Percentiles rank a stretch among this genome's conserved stretches.
phyloP scores from a whole-genome alignment of 1,284 basidiomycete genomes.

The Malassezia sp. region DNA sequence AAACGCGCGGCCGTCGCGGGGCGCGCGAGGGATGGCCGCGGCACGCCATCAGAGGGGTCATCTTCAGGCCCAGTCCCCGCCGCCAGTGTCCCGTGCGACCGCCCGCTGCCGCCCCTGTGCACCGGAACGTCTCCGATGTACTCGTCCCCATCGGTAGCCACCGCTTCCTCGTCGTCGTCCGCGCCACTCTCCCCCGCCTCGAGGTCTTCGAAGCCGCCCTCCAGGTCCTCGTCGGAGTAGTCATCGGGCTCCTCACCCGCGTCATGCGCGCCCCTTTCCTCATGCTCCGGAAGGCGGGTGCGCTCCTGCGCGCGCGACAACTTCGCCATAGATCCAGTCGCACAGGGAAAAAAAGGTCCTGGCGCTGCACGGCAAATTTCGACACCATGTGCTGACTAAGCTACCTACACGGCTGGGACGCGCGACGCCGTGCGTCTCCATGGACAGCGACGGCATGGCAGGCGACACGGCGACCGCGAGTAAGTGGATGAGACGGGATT shows the following conservation, averaged over 20 bases:
- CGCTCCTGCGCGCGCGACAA: not conserved
- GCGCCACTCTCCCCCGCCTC: slow-evolving; percentile 18
- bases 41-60: slow-evolving; percentile 32
- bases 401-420: not conserved
- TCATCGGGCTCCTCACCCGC: slow-evolving; percentile 14
- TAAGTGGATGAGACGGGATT: not conserved
- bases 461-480: slow-evolving; percentile 6
- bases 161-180: slow-evolving; percentile 8
- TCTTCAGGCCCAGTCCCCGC: slow-evolving; percentile 33
- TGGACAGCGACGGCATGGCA: slow-evolving; percentile 7
- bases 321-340: slow-evolving; percentile 3
- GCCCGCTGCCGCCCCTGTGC: slow-evolving; percentile 10
- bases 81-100: not conserved
- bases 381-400: slow-evolving; percentile 3
- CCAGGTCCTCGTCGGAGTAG: slow-evolving; percentile 42
- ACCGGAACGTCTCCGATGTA: slow-evolving; percentile 27
- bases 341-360: not conserved
- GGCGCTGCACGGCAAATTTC: not conserved
- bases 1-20: slow-evolving; percentile 44
- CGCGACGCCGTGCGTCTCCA: not conserved
- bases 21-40: slow-evolving; percentile 50
- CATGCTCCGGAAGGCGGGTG: too few relatives aligned
- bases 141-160: slow-evolving; percentile 14
- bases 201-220: slow-evolving; percentile 39
- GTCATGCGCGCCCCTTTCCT: not conserved